These are phyloP conservation scores for Mucor sp. DNA, from an alignment of 371 early-diverging fungal genomes.

Conservation along the genomic window DNA sequence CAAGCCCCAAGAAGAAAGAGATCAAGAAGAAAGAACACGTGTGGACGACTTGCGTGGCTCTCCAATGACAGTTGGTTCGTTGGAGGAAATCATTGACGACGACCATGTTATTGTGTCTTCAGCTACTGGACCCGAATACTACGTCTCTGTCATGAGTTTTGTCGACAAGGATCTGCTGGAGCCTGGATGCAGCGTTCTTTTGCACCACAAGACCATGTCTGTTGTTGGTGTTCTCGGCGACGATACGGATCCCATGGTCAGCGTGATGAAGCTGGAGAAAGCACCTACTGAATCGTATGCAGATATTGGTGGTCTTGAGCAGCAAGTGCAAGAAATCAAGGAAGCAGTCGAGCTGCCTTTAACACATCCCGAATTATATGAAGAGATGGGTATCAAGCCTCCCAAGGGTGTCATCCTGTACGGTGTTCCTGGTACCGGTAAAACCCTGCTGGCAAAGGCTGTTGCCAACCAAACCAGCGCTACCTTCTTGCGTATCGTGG, in stretches of 20 bases:
- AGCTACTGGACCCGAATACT: slow-evolving; percentile 97
- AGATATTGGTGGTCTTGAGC: slow-evolving; percentile 99
- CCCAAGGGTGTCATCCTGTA: slow-evolving; percentile 99
- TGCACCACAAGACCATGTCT: slow-evolving; percentile 96
- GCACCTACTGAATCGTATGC: slow-evolving; percentile 99
- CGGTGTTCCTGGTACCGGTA: slow-evolving; percentile 99
- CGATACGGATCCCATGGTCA: slow-evolving; percentile 99
- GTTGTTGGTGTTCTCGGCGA: slow-evolving; percentile 98
- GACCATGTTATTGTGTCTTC: slow-evolving; percentile 99
- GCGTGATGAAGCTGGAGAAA: slow-evolving; percentile 99
- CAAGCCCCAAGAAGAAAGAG: slow-evolving; percentile 95
- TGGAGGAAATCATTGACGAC: slow-evolving; percentile 99
- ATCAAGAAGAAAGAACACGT: slow-evolving; percentile 90
- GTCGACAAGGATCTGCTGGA: slow-evolving; percentile 99
- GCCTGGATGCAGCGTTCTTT: slow-evolving; percentile 97
- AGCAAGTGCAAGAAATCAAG: slow-evolving; percentile 99
- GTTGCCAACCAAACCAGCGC: slow-evolving; percentile 99
- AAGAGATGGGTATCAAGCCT: slow-evolving; percentile 99
- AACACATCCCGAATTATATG: slow-evolving; percentile 99
- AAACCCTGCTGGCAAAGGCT: slow-evolving; percentile 99
- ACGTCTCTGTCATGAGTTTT: slow-evolving; percentile 98
- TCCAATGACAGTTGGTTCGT: slow-evolving; percentile 98
- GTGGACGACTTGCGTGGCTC: slow-evolving; percentile 99
- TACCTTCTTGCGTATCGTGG: slow-evolving; percentile 99
- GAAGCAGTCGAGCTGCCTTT: slow-evolving; percentile 99